Percentiles rank a stretch among this genome's conserved stretches.
These are phyloP conservation scores for Heliamphora exappendiculata DNA, from an alignment of 148 eudicot species.

Conservation along the genomic window DNA sequence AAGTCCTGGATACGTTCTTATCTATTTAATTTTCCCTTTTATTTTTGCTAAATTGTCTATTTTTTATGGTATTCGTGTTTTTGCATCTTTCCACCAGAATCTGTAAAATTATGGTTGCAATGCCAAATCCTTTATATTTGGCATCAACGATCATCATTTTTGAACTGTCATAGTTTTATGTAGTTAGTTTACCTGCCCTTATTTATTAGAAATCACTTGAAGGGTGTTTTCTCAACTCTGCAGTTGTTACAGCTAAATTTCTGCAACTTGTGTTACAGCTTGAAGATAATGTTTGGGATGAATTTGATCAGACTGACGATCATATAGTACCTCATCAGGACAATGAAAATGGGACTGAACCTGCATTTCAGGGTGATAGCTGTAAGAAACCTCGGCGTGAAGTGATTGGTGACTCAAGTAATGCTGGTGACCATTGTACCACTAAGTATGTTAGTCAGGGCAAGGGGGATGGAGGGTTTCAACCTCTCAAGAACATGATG, in stretches of 20 bases:
- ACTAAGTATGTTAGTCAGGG: constrained; percentile 24
- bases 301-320: constrained; percentile 54
- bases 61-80: not conserved
- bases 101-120: not conserved
- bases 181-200: not conserved
- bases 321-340: constrained; percentile 67
- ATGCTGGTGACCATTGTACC: constrained; percentile 20
- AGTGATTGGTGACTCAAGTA: constrained; percentile 26
- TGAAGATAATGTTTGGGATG: constrained; percentile 75
- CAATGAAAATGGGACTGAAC: constrained; percentile 17
- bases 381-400: constrained; percentile 37
- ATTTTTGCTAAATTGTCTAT: not conserved
- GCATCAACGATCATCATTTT: not conserved
- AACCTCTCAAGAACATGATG: constrained; percentile 34
- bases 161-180: not conserved
- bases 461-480: constrained; percentile 25
- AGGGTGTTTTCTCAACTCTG: constrained; percentile 3
- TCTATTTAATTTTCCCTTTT: not conserved
- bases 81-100: not conserved
- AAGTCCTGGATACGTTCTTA: not conserved
- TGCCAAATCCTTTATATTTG: not conserved
- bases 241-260: constrained; percentile 25
- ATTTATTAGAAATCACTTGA: not conserved
- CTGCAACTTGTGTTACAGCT: constrained; percentile 50
- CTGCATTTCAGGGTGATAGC: constrained; percentile 27